phyloP scores from a whole-genome alignment of 768 basidiomycete genomes.

The Suillus luteus region DNA sequence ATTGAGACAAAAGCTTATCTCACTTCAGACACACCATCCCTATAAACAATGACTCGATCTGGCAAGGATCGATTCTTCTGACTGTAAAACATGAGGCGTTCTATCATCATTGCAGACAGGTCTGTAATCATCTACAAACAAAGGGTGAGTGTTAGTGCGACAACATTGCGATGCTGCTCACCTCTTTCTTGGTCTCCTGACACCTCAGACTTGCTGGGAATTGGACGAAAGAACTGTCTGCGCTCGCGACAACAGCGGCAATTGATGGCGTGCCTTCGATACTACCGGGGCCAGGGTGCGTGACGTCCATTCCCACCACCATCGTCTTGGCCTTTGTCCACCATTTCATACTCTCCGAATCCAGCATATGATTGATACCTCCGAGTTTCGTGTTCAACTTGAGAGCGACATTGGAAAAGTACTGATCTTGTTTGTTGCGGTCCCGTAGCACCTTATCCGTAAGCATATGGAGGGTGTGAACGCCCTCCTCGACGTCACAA shows the following conservation, averaged over 20 bases:
- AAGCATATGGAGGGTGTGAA: slow-evolving; percentile 77
- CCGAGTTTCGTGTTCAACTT: slow-evolving; percentile 86
- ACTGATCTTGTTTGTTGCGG: slow-evolving; percentile 67
- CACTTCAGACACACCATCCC: slow-evolving; percentile 84
- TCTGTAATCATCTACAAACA: slow-evolving; percentile 67
- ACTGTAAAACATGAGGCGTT: slow-evolving; percentile 62
- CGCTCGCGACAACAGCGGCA: slow-evolving; percentile 79
- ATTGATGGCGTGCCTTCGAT: slow-evolving; percentile 76
- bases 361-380: slow-evolving; percentile 78
- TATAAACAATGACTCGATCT: slow-evolving; percentile 68
- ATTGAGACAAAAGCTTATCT: slow-evolving; percentile 18
- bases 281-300: slow-evolving; percentile 73
- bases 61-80: slow-evolving; percentile 60
- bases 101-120: slow-evolving; percentile 66
- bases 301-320: slow-evolving; percentile 85
- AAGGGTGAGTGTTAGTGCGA: background rate
- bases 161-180: slow-evolving; percentile 8
- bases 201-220: slow-evolving; percentile 75
- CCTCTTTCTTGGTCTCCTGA: slow-evolving; percentile 46
- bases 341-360: slow-evolving; percentile 59
- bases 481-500: slow-evolving; percentile 70
- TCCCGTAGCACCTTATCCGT: slow-evolving; percentile 59
- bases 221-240: slow-evolving; percentile 69
- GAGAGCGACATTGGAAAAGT: slow-evolving; percentile 78
- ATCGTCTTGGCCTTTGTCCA: slow-evolving; percentile 69